phyloP scores from a whole-genome alignment of 2,329 filamentous ascomycete species.

The Pyrenochaeta sp. region DNA sequence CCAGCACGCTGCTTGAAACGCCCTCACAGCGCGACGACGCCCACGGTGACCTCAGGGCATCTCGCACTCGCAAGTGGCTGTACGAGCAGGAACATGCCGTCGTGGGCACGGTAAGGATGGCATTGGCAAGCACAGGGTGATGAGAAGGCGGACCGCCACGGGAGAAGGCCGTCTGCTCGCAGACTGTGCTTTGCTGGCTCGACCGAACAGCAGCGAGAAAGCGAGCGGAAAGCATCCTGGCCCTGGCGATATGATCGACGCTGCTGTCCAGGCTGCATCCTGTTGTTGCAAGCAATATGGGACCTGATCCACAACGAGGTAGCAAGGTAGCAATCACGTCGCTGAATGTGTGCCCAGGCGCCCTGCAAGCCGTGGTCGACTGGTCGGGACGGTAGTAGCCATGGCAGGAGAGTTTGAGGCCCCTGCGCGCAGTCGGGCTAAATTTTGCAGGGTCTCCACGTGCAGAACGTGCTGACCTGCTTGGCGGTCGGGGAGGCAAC shows the following conservation, averaged over 20 bases:
- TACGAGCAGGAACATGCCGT: not conserved
- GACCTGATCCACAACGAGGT: not conserved
- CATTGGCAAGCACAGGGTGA: not conserved
- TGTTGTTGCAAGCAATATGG: not conserved
- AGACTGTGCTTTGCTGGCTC: not conserved
- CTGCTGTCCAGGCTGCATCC: not conserved
- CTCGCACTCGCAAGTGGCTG: constrained; percentile 3
- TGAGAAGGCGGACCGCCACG: constrained; percentile 12
- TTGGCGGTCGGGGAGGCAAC: constrained; percentile 20
- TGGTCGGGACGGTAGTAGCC: constrained; percentile 9
- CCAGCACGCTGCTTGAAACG: constrained; percentile 24
- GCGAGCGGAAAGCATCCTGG: constrained; percentile 6
- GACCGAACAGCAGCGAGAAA: not conserved
- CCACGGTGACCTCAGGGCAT: not conserved
- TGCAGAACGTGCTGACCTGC: constrained; percentile 34
- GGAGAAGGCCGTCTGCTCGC: constrained; percentile 9
- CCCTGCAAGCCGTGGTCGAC: constrained; percentile 3
- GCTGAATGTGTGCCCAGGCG: not conserved
- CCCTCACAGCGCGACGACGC: constrained; percentile 2
- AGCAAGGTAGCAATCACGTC: not conserved
- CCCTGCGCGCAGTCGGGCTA: constrained; percentile 14
- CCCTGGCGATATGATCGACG: constrained; percentile 21
- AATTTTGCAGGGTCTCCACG: constrained; percentile 34
- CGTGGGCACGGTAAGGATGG: too few relatives aligned
- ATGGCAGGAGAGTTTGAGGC: constrained; percentile 2